phyloP scores from a whole-genome alignment of 345 rosid species.

The Pelargonium nanum region DNA sequence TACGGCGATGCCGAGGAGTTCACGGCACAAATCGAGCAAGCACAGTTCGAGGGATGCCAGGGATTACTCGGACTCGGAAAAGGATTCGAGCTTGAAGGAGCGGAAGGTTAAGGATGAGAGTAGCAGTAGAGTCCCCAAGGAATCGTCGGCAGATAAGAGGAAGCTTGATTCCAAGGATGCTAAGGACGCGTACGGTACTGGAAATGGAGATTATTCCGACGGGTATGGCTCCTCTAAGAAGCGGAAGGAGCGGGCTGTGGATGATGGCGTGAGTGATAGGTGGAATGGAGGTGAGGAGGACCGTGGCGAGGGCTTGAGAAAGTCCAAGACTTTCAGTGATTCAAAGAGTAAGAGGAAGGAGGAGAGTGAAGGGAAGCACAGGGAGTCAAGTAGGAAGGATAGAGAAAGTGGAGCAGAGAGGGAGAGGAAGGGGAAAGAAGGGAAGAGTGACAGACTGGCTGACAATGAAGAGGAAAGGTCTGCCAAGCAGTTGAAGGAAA shows the following conservation, averaged over 20 bases:
- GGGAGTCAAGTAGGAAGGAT: slow-evolving; percentile 53
- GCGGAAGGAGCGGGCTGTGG: slow-evolving; percentile 41
- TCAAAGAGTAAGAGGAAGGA: slow-evolving; percentile 54
- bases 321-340: slow-evolving; percentile 44
- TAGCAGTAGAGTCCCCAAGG: slow-evolving; percentile 47
- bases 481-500: slow-evolving; percentile 27
- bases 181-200: slow-evolving; percentile 35
- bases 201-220: slow-evolving; percentile 54
- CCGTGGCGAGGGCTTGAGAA: slow-evolving; percentile 36
- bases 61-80: slow-evolving; percentile 77
- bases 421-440: slow-evolving; percentile 47
- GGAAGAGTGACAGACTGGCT: slow-evolving; percentile 38
- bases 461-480: slow-evolving; percentile 30
- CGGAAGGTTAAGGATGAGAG: slow-evolving; percentile 30
- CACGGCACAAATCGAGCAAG: slow-evolving; percentile 84
- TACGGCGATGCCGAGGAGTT: slow-evolving; percentile 59
- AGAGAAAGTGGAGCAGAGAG: slow-evolving; percentile 30
- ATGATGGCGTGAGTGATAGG: slow-evolving; percentile 50
- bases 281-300: slow-evolving; percentile 46
- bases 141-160: slow-evolving; percentile 21
- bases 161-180: slow-evolving; percentile 45
- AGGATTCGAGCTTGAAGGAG: slow-evolving; percentile 46
- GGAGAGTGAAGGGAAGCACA: slow-evolving; percentile 46
- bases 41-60: slow-evolving; percentile 50
- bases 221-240: slow-evolving; percentile 54